Percentiles rank a stretch among this genome's conserved stretches.
These are phyloP conservation scores for Mucor plumbeus DNA, from an alignment of 371 early-diverging fungal genomes.

Conservation along the genomic window DNA sequence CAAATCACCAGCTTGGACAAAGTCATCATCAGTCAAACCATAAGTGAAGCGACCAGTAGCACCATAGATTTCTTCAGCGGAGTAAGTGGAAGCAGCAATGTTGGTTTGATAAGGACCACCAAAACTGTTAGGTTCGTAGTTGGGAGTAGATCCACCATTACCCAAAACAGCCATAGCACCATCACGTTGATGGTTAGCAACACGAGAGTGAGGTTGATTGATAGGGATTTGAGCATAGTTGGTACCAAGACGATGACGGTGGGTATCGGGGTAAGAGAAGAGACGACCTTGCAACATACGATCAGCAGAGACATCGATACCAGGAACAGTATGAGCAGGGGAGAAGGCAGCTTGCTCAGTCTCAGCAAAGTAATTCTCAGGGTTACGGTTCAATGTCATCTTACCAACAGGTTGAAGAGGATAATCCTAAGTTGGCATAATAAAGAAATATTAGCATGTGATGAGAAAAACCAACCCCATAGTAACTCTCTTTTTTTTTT, in stretches of 20 bases:
- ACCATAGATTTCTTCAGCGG: slow-evolving; percentile 52
- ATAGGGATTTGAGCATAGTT: slow-evolving; percentile 83
- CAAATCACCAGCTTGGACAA: slow-evolving; percentile 74
- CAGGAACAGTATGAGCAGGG: slow-evolving; percentile 76
- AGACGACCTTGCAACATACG: slow-evolving; percentile 83
- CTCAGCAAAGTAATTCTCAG: slow-evolving; percentile 83
- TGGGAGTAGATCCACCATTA: slow-evolving; percentile 72
- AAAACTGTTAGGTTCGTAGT: slow-evolving; percentile 81
- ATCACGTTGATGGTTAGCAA: slow-evolving; percentile 74
- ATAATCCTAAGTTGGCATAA: slow-evolving; percentile 45
- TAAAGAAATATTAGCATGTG: slow-evolving; percentile 1
- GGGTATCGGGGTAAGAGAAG: slow-evolving; percentile 85
- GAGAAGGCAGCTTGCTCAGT: slow-evolving; percentile 82
- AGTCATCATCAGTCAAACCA: slow-evolving; percentile 70
- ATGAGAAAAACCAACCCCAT: slow-evolving; percentile 14
- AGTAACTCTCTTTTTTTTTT: too few species aligned
- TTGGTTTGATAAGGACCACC: slow-evolving; percentile 64
- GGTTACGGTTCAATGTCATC: slow-evolving; percentile 78
- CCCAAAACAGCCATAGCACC: slow-evolving; percentile 60
- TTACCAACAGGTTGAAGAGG: slow-evolving; percentile 77
- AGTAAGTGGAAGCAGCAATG: slow-evolving; percentile 47
- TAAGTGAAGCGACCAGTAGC: slow-evolving; percentile 66
- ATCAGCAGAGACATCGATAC: slow-evolving; percentile 75
- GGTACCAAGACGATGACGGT: slow-evolving; percentile 78
- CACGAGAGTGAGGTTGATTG: slow-evolving; percentile 63